Conservation (phyloP, 2,329 filamentous ascomycete genomes). For the Chaetomiaceae sp. region DNA sequence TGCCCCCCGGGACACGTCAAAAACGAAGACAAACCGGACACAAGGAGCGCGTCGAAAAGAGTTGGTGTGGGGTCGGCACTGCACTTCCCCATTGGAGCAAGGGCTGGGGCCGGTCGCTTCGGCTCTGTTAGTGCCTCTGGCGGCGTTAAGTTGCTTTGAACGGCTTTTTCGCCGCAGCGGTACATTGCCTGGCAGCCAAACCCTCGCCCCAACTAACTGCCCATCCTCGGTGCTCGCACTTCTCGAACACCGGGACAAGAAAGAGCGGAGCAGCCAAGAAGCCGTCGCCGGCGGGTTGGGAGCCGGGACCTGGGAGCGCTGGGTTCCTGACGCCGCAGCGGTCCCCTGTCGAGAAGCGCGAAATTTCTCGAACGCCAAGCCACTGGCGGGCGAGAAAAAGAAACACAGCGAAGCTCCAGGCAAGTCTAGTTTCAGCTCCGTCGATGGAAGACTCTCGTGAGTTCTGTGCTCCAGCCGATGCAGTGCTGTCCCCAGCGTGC, state of each 20-base stretch:
- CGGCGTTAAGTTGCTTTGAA: not conserved
- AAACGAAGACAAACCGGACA: constrained; percentile 27
- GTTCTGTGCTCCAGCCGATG: too few relatives aligned
- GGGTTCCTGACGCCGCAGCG: not conserved
- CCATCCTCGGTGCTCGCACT: constrained; percentile 17
- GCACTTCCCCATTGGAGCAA: not conserved
- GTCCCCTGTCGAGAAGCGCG: not conserved
- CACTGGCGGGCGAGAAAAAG: not conserved
- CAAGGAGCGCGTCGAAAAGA: not conserved
- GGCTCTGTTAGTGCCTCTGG: constrained; percentile 1
- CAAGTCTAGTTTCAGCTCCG: not conserved
- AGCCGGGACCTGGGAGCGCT: not conserved
- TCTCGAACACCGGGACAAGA: constrained; percentile 4
- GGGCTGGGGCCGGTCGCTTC: not conserved
- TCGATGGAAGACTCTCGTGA: not conserved
- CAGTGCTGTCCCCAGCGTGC: too few relatives aligned
- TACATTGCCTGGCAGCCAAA: not conserved
- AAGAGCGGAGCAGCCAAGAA: constrained; percentile 3
- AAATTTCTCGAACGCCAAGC: constrained; percentile 5
- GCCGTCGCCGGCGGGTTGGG: not conserved
- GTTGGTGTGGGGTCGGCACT: constrained; percentile 8
- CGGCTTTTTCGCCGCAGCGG: not conserved
- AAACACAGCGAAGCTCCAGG: not conserved
- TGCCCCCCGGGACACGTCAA: constrained; percentile 8
- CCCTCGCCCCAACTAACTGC: constrained; percentile 3